These are phyloP conservation scores for Hypomontagnella monticulosa DNA, from an alignment of 495 filamentous ascomycete species.

Conservation along the genomic window DNA sequence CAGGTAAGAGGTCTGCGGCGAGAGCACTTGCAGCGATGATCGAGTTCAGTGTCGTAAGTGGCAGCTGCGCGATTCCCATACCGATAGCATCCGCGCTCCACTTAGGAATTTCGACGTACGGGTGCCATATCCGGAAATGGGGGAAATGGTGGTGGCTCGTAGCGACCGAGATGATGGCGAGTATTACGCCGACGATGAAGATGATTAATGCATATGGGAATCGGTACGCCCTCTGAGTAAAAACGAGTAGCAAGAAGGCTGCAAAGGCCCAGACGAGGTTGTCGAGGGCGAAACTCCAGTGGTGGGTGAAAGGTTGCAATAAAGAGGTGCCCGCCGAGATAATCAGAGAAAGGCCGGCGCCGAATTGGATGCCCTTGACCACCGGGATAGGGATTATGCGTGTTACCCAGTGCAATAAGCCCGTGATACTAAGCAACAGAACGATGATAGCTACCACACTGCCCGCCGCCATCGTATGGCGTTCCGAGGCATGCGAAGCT, in stretches of 20 bases:
- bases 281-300: constrained; percentile 69
- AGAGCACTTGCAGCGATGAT: constrained; percentile 85
- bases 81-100: constrained; percentile 54
- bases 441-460: constrained; percentile 77
- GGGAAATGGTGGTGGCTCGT: constrained; percentile 50
- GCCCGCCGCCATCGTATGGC: constrained; percentile 80
- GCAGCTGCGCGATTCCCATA: constrained; percentile 81
- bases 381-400: constrained; percentile 82
- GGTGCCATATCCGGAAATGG: constrained; percentile 61
- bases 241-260: constrained; percentile 73
- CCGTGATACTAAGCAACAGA: constrained; percentile 78
- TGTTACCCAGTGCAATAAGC: constrained; percentile 74
- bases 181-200: constrained; percentile 69
- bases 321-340: constrained; percentile 75
- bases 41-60: constrained; percentile 90
- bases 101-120: constrained; percentile 54
- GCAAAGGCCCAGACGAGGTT: constrained; percentile 76
- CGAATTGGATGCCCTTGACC: constrained; percentile 93
- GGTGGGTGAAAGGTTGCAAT: constrained; percentile 61
- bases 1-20: constrained; percentile 75
- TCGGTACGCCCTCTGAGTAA: constrained; percentile 65
- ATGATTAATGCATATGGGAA: constrained; percentile 81
- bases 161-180: constrained; percentile 58
- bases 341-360: constrained; percentile 82
- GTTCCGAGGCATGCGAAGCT: constrained; percentile 67